These are phyloP conservation scores for Bipolaris zeicola DNA, from an alignment of 2,329 filamentous ascomycete species.

Conservation along the genomic window DNA sequence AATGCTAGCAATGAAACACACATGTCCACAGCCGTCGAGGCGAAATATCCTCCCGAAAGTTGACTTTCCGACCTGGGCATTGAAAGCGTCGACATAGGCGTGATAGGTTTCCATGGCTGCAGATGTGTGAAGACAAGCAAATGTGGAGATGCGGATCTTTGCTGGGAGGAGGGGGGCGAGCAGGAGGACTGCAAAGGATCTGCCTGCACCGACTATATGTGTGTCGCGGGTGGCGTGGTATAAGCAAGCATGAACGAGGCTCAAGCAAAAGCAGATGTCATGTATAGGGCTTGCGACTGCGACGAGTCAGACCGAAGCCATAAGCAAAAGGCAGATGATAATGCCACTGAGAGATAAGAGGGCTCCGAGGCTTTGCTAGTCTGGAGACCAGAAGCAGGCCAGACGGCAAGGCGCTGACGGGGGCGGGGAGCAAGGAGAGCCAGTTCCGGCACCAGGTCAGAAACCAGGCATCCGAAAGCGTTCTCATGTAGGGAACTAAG, in stretches of 20 bases:
- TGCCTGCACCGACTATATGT: slow-evolving; percentile 12
- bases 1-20: slow-evolving; percentile 53
- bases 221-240: slow-evolving; percentile 10
- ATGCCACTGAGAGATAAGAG: slow-evolving; percentile 7
- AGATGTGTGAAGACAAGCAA: slow-evolving; percentile 1
- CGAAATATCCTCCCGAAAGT: slow-evolving; percentile 63
- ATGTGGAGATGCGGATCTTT: slow-evolving; percentile 10
- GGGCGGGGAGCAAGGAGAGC: slow-evolving; percentile 14
- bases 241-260: slow-evolving; percentile 22
- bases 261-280: slow-evolving; percentile 9
- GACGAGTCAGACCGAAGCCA: slow-evolving; percentile 16
- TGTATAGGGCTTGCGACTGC: slow-evolving; percentile 3
- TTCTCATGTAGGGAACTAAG: slow-evolving; percentile 6
- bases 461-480: slow-evolving; percentile 1
- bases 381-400: slow-evolving; percentile 5
- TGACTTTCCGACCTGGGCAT: slow-evolving; percentile 36
- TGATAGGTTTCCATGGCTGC: slow-evolving; percentile 34
- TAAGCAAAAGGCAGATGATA: slow-evolving; percentile 10
- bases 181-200: not conserved
- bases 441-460: not conserved
- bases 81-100: slow-evolving; percentile 26
- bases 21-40: slow-evolving; percentile 82
- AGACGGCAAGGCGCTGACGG: not conserved
- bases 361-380: slow-evolving; percentile 2
- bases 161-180: slow-evolving; percentile 3